Evolutionary conservation across 352 stramenopile species (phyloP).

Genomic region (Phytophthora quininea): DNA sequence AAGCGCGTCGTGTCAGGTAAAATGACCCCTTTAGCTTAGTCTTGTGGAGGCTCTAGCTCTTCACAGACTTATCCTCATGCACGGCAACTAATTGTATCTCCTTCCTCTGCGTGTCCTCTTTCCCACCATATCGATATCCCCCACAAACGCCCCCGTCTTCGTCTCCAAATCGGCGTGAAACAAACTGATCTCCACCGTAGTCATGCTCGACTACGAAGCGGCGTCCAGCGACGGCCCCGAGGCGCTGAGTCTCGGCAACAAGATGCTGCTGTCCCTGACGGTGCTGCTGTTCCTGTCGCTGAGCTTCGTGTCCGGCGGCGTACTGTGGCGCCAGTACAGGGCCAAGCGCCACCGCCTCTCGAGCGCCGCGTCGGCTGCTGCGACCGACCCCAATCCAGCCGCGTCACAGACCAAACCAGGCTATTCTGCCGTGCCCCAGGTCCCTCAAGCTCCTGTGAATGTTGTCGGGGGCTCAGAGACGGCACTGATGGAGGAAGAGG

Average conservation of each 20-base stretch:
- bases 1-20: conserved; percentile 11
- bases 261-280: conserved; percentile 52
- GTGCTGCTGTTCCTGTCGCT: conserved; percentile 70
- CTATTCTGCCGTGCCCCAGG: conserved; percentile 24
- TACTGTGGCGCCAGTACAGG: conserved; percentile 55
- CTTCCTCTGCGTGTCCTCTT: conserved; percentile 9
- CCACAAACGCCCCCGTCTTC: conserved; percentile 5
- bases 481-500: conserved; percentile 58
- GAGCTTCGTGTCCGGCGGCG: conserved; percentile 57
- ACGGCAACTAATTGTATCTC: background rate
- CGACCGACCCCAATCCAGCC: conserved; percentile 19
- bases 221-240: conserved; percentile 26
- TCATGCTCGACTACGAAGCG: conserved; percentile 23
- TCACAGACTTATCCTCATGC: background rate
- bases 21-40: conserved; percentile 4
- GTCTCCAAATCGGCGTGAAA: background rate
- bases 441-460: conserved; percentile 28
- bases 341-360: conserved; percentile 32
- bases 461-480: conserved; percentile 43
- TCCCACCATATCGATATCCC: background rate
- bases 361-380: conserved; percentile 1
- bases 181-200: conserved; percentile 6
- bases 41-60: background rate
- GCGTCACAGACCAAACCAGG: conserved; percentile 20
- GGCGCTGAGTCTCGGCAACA: conserved; percentile 50